Evolutionary conservation across 495 filamentous ascomycete species (phyloP), one percentile per base, ranked within the genome.

Genomic region (Durotheca rogersii): DNA sequence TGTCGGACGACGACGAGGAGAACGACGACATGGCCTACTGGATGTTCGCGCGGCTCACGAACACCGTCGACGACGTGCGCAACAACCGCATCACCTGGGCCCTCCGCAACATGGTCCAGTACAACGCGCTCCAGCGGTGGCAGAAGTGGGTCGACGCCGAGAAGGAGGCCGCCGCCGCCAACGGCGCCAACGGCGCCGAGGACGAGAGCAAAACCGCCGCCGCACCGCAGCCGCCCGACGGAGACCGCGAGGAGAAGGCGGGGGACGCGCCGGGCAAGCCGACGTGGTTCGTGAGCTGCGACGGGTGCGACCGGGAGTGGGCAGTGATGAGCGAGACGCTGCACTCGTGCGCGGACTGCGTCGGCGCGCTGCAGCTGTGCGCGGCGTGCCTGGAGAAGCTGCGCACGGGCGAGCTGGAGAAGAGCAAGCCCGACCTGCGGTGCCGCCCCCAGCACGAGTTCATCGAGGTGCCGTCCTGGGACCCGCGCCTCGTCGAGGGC

Each of bases 21-120:
- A 76, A 76, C 31, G 73, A 76, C 42, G 68, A 64, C 43, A 55
- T 58, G 7, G 73, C 67, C 1, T 72, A 67, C 29, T 53, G 54
- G 47, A 38, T 66, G 0, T 48, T 76, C 0, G 47, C 62, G 0
- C 49, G 54, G 11, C 50, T 67, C 3, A 60, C 70, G 15, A 46
- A 60, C 1, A 60, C 56, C 0, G 20, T 70, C 14, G 58, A 58
- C 10, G 68, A 70, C 14, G 51, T 47, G 5, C 33, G 49, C 9
- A 64, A 65, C 36, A 56, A 52, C 1, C 39, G 33, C 1, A 66
- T 61, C 27, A 31, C 36, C 6, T 61, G 53, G 53, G 38, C 47
- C 12, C 29, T 64, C 48, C 36, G 61, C 41, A 53, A 68, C 49
- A 25, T 53, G 52, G 14, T 35, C 0, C 51, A 67, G 14, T 21